Base-by-base conservation (phyloP, 2,329 filamentous ascomycete genomes). In the Beauveria medogensis region DNA sequence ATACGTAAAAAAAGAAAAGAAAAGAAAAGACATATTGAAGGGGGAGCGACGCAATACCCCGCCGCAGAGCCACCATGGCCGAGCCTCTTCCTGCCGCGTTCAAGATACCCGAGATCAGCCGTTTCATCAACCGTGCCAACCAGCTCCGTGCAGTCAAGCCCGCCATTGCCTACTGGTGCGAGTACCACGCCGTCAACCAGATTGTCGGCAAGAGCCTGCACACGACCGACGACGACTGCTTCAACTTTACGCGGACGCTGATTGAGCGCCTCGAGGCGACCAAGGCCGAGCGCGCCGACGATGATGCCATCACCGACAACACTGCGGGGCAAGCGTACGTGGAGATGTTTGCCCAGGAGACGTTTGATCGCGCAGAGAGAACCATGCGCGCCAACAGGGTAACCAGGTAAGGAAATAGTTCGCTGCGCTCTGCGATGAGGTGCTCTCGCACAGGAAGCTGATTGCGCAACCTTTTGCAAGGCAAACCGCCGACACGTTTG, bases 111-210 rank as follows among this genome's bases (percentile, higher is more conserved):
- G 92, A 96, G 72, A 85, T 96, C 70, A 86, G 85, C 66, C 90
- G 91, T 63, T 97, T 95, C 73, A 87, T 92, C 64, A 82, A 87
- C 59, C 86, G 93, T 69, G 93, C 91, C 40, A 83, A 85, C 41
- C 93, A 99, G 77, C 83, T 99, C 54, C 89, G 93, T 72, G 82
- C 82, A 62, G 84, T 87, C 70, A 94, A 93, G 74, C 94, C 94
- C 9, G 90, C 94, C 63, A 83, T 97, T 67, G 83, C 92, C 64
- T 99, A 97, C 74, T 97, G 93, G 92, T 94, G 93, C 73, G 88
- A 95, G 70, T 96, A 94, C 74, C 94, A 91, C 81, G 90, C 94
- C 28, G 89, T 96, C 52, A 92, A 97, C 69, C 90, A 95, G 71
- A 95, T 99, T 66, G 85, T 99, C 16, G 81, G 83, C 57, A 90